Conservation (phyloP, 1,284 basidiomycete species). For the Marasmius sp. region DNA sequence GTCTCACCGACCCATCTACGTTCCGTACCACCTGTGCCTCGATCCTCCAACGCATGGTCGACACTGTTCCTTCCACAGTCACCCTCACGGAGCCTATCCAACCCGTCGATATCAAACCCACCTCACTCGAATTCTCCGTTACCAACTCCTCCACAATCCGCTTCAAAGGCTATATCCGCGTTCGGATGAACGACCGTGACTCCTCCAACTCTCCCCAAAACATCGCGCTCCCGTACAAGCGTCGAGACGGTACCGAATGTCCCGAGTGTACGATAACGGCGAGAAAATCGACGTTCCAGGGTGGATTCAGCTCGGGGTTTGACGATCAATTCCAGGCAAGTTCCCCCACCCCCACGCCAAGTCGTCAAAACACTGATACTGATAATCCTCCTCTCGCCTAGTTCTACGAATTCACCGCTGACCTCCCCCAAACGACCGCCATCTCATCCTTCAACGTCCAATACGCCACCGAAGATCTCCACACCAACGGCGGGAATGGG, state of each 20-base stretch:
- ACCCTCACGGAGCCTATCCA: neutral
- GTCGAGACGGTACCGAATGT: neutral
- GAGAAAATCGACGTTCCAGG: neutral
- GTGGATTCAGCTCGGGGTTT: neutral
- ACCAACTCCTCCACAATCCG: neutral
- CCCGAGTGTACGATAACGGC: neutral
- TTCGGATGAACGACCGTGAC: neutral
- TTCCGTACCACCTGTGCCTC: neutral
- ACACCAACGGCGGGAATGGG: neutral
- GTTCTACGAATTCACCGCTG: neutral
- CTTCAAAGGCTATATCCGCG: neutral
- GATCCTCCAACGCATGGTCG: neutral
- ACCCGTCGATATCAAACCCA: neutral
- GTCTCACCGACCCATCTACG: neutral
- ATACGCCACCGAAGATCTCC: neutral
- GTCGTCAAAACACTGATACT: too few relatives aligned
- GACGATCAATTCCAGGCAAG: neutral
- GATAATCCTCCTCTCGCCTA: too few relatives aligned
- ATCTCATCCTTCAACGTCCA: neutral
- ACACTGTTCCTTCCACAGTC: neutral
- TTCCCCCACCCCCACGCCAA: too few relatives aligned
- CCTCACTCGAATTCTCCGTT: neutral
- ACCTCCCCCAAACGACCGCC: neutral
- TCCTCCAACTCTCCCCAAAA: too few relatives aligned
- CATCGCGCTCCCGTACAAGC: neutral